Base-by-base conservation (phyloP, 306 rosid species). In the Prinsepia uniflora region DNA sequence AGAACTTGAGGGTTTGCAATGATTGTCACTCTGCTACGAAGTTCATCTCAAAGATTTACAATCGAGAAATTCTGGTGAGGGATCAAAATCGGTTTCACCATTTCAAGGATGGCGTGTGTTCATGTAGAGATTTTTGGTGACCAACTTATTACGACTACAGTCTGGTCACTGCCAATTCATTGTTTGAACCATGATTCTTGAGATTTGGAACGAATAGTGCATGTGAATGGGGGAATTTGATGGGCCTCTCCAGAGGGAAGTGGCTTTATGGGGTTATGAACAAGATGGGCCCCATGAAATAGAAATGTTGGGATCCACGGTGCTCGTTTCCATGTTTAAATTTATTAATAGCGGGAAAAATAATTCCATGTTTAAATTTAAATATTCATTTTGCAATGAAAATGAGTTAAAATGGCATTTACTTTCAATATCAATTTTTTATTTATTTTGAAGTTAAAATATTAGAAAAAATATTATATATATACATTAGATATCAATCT, bases 21-120 rank as follows among this genome's bases (percentile, higher is more conserved):
- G 98, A 90, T 81, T 92, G 98, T 8, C 98, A 92, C 70, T 82
- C 89, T 45, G 98, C 96, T 61, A 88, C 96, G 0, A 90, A 90
- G 86, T 86, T 86, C 83, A 88, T 92, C 54, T 90, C 96, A 8
- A 90, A 76, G 84, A 87, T 90, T 68, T 90, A 86, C 79, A 73
- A 65, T 67, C 83, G 96, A 52, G 93, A 90, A 77, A 88, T 92
- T 24, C 81, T 87, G 41, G 91, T 92, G 55, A 84, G 98, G 80
- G 98, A 92, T 75, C 85, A 91, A 63, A 88, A 75, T 74, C 85
- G 96, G 78, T 92, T 92, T 82, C 96, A 92, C 80, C 96, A 85
- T 81, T 90, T 92, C 84, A 84, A 82, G 55, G 84, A 79, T 67
- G 96, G 98, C 10, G 46, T 68, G 69, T 92, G 98, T 67, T 88